Evolutionary conservation across 352 stramenopile species (phyloP), one percentile per base, ranked within the genome.

Genomic region (Globisporangium megalacanthum): DNA sequence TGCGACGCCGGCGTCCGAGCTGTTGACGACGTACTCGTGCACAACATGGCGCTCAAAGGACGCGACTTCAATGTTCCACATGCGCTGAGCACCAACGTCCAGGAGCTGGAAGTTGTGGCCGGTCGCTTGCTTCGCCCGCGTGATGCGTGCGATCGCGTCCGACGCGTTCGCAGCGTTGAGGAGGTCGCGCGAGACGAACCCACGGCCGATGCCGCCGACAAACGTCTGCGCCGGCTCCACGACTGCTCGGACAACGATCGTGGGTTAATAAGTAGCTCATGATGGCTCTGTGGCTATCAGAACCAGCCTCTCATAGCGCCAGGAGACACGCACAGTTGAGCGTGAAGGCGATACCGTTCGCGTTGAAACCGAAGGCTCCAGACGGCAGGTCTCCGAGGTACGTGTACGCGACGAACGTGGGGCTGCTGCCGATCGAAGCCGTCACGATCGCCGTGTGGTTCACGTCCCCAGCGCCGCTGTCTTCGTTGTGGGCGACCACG

Each of bases 31-130:
- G 37, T 67, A 77, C 52, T 88, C 75, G 47, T 83, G 68, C 19
- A 83, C 60, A 6, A 63, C 61, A 25, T 79, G 58, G 35, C 79
- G 81, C 52, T 85, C 70, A 22, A 83, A 78, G 2, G 81, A 84
- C 13, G 81, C 81, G 6, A 76, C 77, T 55, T 91, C 81, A 20
- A 91, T 68, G 55, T 91, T 91, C 71, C 73, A 86, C 33, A 88
- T 70, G 13, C 75, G 66, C 6, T 54, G 56, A 19, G 46, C 54
- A 35, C 37, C 14, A 11, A 87, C 49, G 49, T 91, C 75, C 81
- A 91, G 88, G 52, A 91, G 65, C 72, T 91, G 81, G 59, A 86
- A 87, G 64, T 89, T 91, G 60, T 91, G 81, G 17, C 78, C 81
- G 13, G 78, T 69, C 35, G 77, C 77, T 63, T 91, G 78, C 36